A percentile compares a stretch with the other conserved stretches of the same genome.
Evolutionary conservation across 148 eudicot species (phyloP).

Genomic region (Salicornia ramosissima): DNA sequence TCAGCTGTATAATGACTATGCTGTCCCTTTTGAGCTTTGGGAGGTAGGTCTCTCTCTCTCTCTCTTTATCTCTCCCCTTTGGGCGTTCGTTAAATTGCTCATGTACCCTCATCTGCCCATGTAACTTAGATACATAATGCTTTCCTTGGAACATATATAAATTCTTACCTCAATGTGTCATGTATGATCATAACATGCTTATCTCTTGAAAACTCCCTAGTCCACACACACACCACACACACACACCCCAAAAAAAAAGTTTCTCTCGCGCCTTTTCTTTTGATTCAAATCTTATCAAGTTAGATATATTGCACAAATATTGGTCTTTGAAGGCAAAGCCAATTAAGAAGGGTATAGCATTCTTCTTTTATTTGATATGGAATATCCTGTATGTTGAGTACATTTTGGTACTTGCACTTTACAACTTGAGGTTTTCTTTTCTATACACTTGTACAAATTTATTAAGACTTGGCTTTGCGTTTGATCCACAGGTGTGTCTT

Average conservation of each 20-base stretch:
- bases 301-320: no score
- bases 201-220: neutral
- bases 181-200: neutral
- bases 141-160: neutral
- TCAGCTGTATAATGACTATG: slow-evolving; percentile 88
- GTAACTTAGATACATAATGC: neutral
- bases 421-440: neutral
- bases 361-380: neutral
- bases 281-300: neutral
- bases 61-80: neutral
- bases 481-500: slow-evolving; percentile 61
- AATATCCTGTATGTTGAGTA: neutral
- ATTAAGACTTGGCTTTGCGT: slow-evolving; percentile 5
- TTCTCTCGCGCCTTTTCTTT: no score
- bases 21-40: slow-evolving; percentile 95
- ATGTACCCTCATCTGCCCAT: neutral
- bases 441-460: neutral
- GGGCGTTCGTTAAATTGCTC: neutral
- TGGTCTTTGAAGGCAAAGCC: no score
- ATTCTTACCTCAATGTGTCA: neutral
- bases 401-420: neutral
- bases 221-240: no score
- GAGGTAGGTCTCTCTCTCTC: slow-evolving; percentile 51
- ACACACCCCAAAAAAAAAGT: no score
- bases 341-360: neutral